phyloP scores from a whole-genome alignment of 2,329 filamentous ascomycete genomes.

The Mollisiaceae sp. region DNA sequence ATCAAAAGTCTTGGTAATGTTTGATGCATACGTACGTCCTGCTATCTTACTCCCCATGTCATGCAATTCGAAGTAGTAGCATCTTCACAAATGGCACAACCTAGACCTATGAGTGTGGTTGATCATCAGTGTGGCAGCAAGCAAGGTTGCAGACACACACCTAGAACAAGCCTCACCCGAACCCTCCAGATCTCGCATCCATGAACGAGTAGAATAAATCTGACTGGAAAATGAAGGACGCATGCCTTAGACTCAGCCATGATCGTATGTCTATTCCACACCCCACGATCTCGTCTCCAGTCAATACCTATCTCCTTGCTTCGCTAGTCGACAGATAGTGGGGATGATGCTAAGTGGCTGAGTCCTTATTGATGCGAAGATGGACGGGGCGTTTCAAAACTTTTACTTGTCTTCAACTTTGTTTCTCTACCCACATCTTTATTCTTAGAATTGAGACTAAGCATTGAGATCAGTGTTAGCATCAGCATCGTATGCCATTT shows the following conservation, averaged over 20 bases:
- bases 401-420: too few relatives aligned
- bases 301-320: not conserved
- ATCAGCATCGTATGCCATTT: too few relatives aligned
- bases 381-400: not conserved
- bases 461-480: too few relatives aligned
- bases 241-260: not conserved
- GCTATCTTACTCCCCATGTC: not conserved
- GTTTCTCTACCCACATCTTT: too few relatives aligned
- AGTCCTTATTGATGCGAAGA: not conserved
- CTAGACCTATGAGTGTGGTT: not conserved
- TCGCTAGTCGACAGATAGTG: too few relatives aligned
- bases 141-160: too few relatives aligned
- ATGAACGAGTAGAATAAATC: too few relatives aligned
- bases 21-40: not conserved
- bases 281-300: not conserved
- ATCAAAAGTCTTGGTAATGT: too few relatives aligned
- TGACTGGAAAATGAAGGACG: slow-evolving; percentile 1
- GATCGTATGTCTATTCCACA: not conserved
- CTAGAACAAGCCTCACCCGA: not conserved
- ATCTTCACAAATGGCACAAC: not conserved
- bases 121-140: not conserved
- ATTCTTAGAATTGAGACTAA: too few relatives aligned
- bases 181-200: not conserved
- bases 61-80: not conserved
- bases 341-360: not conserved